Evolutionary conservation across 768 basidiomycete genomes (phyloP).

Genomic region (Sarcodon aspratus): DNA sequence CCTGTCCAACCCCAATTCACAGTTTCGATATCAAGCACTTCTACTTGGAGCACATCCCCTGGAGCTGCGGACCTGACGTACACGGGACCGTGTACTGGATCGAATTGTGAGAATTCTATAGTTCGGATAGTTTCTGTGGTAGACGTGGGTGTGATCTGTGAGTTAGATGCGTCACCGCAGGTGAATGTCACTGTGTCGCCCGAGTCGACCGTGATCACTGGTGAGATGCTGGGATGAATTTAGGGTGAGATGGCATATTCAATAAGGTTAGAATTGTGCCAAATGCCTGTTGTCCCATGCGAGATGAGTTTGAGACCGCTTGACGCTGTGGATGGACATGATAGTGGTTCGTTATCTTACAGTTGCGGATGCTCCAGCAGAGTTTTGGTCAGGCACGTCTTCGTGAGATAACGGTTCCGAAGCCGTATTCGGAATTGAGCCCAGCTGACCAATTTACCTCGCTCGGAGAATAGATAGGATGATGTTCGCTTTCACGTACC

Average conservation of each 20-base stretch:
- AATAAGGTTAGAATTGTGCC: background rate
- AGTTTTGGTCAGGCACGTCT: too few species aligned
- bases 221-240: slow-evolving; percentile 30
- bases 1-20: slow-evolving; percentile 58
- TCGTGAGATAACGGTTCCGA: too few species aligned
- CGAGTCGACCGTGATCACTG: slow-evolving; percentile 35
- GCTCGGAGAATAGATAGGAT: too few species aligned
- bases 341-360: too few species aligned
- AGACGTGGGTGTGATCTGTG: slow-evolving; percentile 37
- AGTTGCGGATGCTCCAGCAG: too few species aligned
- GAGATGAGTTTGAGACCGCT: slow-evolving; percentile 39
- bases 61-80: slow-evolving; percentile 38
- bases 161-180: slow-evolving; percentile 55
- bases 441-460: too few species aligned
- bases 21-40: slow-evolving; percentile 35
- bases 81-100: slow-evolving; percentile 52
- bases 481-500: too few species aligned
- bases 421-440: too few species aligned
- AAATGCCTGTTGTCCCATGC: slow-evolving; percentile 50
- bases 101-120: slow-evolving; percentile 35
- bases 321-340: slow-evolving; percentile 44
- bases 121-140: slow-evolving; percentile 23
- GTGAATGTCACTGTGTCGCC: slow-evolving; percentile 46
- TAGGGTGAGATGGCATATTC: background rate
- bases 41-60: slow-evolving; percentile 50